These are phyloP conservation scores for Thraustochytrium sp. DNA, from an alignment of 352 stramenopile species.

Conservation along the genomic window DNA sequence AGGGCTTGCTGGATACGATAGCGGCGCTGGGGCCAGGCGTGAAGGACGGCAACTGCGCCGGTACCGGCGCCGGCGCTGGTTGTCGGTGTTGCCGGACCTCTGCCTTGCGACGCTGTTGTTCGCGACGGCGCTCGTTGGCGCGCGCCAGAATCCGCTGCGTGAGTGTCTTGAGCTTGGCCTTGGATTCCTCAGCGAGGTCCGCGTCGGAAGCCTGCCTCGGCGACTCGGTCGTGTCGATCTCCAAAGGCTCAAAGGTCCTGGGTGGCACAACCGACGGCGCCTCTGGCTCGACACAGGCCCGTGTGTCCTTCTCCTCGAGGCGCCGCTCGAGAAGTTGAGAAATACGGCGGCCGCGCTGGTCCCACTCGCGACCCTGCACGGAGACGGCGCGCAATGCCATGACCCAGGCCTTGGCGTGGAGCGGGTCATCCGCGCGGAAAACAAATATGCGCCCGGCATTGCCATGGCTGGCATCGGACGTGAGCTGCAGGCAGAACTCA, in stretches of 20 bases:
- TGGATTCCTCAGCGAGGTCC: neutral
- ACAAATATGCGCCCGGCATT: constrained; percentile 24
- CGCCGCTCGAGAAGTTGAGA: neutral
- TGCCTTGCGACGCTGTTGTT: neutral
- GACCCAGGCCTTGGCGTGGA: neutral
- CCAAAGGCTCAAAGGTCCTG: neutral
- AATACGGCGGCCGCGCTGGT: neutral
- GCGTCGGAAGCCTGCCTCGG: neutral
- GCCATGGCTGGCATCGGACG: neutral
- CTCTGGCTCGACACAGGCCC: too few relatives aligned
- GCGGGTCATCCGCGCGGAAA: constrained; percentile 3
- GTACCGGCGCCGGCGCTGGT: too few relatives aligned
- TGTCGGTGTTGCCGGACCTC: constrained; percentile 1
- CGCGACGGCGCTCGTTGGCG: neutral
- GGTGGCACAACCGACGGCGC: neutral
- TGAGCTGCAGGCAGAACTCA: constrained; percentile 6
- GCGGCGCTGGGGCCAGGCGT: too few relatives aligned
- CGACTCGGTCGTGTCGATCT: too few relatives aligned
- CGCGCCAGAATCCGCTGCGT: neutral
- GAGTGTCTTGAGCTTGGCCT: neutral
- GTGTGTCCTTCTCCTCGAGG: too few relatives aligned
- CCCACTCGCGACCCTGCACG: neutral
- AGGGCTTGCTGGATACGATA: too few relatives aligned
- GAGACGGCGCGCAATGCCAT: neutral
- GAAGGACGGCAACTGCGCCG: too few relatives aligned